Base-by-base conservation (phyloP, 805 yeast genomes). In the Monosporozyma yasuniensis region DNA sequence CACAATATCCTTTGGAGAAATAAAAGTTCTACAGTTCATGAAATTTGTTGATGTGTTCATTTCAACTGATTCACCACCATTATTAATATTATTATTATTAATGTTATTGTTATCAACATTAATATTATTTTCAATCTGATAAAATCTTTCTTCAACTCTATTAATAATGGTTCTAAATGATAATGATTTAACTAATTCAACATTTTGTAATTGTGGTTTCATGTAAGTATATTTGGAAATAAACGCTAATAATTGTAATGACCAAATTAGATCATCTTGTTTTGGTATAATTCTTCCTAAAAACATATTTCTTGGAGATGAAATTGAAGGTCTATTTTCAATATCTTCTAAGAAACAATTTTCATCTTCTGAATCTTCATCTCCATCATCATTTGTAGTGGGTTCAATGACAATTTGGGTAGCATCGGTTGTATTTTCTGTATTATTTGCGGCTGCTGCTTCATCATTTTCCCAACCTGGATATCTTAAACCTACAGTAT, bases 201-300 rank as follows among this genome's bases (percentile, higher is more conserved):
- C 82, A 47, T 77, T 78, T 56, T 89, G 95, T 51, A 91, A 71
- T 45, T 74, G 75, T 37, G 80, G 83, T 59, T 90, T 85, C 64
- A 90, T 71, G 53, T 80, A 77, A 0, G 96, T 83, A 61, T 93
- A 91, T 66, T 91, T 91, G 4, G 97, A 89, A 41, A 90, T 87
- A 66, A 89, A 91, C 12, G 98, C 98, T 47, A 93, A 67, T 19
- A 93, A 74, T 66, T 91, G 98, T 48, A 91, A 72, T 3, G 96
- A 84, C 96, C 96, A 89, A 35, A 88, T 82, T 16, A 91, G 87
- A 62, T 91, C 99, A 63, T 91, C 97, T 54, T 87, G 95, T 50
- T 87, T 78, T 1, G 97, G 97, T 5, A 89, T 77, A n/a, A 90
- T 75, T 21, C 82, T 80, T 1, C 96, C 95, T 41, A 84, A 68